phyloP scores from a whole-genome alignment of 768 basidiomycete genomes.

The Mrakia hoshinonis region DNA sequence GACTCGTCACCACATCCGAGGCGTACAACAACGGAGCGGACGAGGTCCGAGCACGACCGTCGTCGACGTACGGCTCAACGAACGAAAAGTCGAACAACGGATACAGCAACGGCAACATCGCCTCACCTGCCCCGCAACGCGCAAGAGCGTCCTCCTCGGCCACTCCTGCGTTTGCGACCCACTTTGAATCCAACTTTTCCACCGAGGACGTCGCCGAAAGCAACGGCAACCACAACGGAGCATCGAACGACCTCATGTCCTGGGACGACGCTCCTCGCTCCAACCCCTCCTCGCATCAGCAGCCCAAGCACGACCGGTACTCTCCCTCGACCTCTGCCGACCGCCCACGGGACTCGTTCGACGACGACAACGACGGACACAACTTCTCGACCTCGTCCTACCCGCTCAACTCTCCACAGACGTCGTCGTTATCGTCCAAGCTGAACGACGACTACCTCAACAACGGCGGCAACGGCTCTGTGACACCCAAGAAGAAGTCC shows the following conservation, averaged over 20 bases:
- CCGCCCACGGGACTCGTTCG: background rate
- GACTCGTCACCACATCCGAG: conserved; percentile 13
- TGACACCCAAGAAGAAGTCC: conserved; percentile 13
- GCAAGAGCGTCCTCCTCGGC: background rate
- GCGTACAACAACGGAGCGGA: background rate
- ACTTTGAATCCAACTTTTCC: conserved; percentile 10
- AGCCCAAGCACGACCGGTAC: background rate
- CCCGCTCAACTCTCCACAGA: background rate
- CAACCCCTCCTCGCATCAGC: background rate
- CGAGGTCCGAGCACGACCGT: background rate
- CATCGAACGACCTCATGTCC: conserved; percentile 3
- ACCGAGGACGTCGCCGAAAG: background rate
- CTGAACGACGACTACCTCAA: background rate
- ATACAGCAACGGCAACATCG: background rate
- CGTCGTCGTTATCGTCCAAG: background rate
- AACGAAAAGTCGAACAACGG: background rate
- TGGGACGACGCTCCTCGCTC: conserved; percentile 1
- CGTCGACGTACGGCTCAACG: background rate
- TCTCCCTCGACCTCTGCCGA: background rate
- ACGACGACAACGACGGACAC: conserved; percentile 2
- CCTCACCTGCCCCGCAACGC: conserved; percentile 1
- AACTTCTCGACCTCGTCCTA: background rate
- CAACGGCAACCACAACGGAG: background rate
- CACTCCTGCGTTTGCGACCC: conserved; percentile 4
- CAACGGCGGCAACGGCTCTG: background rate